Evolutionary conservation across 2,329 filamentous ascomycete genomes (phyloP).

Genomic region (Aspergillus piperis): DNA sequence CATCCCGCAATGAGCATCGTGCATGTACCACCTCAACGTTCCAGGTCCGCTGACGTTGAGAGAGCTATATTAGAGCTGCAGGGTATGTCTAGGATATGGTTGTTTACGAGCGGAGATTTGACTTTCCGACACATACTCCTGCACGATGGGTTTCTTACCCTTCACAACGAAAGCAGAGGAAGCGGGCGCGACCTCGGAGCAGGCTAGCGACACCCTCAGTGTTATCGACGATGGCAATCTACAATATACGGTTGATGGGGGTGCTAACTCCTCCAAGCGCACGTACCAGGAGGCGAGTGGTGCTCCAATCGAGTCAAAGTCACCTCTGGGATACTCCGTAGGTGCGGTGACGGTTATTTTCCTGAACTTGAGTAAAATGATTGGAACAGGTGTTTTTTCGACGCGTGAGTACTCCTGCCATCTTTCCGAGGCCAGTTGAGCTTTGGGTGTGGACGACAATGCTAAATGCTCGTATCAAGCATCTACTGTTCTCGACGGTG

Average conservation of each 20-base stretch:
- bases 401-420: slow-evolving; percentile 53
- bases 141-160: slow-evolving; percentile 4
- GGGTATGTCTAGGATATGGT: background rate
- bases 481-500: slow-evolving; percentile 58
- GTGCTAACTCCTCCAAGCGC: slow-evolving; percentile 49
- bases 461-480: slow-evolving; percentile 41
- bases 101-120: no score
- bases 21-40: background rate
- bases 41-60: background rate
- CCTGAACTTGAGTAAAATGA: slow-evolving; percentile 63
- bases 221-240: slow-evolving; percentile 14
- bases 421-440: background rate
- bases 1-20: slow-evolving; percentile 8
- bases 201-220: slow-evolving; percentile 2
- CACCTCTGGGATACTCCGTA: slow-evolving; percentile 62
- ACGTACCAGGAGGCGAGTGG: slow-evolving; percentile 64
- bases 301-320: slow-evolving; percentile 61
- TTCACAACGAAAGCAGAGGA: background rate
- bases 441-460: background rate
- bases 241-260: slow-evolving; percentile 19
- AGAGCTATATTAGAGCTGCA: background rate
- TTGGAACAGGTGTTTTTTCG: slow-evolving; percentile 66
- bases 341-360: slow-evolving; percentile 59
- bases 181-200: background rate
- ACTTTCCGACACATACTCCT: no score